A percentile compares a stretch with the other conserved stretches of the same genome.
phyloP scores from a whole-genome alignment of 1,139 yeast genomes.

The Candida albicans region DNA sequence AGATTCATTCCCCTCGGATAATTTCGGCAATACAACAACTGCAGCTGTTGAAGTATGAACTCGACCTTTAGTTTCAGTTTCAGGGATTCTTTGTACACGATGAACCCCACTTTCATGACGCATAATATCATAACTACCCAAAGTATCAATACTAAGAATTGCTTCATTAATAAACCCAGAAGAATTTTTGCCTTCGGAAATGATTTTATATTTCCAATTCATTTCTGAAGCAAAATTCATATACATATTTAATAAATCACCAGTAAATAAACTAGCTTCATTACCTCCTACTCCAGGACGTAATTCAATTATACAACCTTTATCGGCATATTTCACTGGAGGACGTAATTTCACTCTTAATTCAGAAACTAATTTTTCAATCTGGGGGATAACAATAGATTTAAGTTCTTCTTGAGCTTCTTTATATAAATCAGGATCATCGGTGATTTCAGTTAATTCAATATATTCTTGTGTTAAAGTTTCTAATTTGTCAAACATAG shows the following conservation, averaged over 20 bases:
- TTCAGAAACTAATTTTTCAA: constrained; percentile 37
- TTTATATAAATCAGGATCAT: constrained; percentile 22
- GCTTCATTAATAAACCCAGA: constrained; percentile 72
- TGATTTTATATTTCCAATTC: constrained; percentile 64
- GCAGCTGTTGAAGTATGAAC: constrained; percentile 97
- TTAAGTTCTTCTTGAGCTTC: constrained; percentile 31
- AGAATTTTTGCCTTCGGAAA: constrained; percentile 63
- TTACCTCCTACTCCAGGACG: constrained; percentile 97
- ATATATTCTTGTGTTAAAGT: constrained; percentile 40
- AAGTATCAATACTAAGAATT: constrained; percentile 67
- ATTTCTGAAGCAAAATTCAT: constrained; percentile 62
- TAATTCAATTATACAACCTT: constrained; percentile 77
- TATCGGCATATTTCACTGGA: constrained; percentile 72
- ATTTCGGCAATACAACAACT: constrained; percentile 87
- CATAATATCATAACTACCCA: constrained; percentile 72
- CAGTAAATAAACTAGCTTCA: constrained; percentile 86
- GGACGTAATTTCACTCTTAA: constrained; percentile 69
- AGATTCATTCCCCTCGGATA: constrained; percentile 56
- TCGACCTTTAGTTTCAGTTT: constrained; percentile 90
- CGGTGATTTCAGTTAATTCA: constrained; percentile 35
- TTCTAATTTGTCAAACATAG: constrained; percentile 39
- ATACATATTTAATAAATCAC: constrained; percentile 81
- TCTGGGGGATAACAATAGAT: constrained; percentile 31
- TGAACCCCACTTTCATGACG: constrained; percentile 95
- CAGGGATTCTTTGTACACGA: constrained; percentile 91